These are phyloP conservation scores for Cytospora chrysosperma DNA, from an alignment of 2,329 filamentous ascomycete species.

Conservation along the genomic window DNA sequence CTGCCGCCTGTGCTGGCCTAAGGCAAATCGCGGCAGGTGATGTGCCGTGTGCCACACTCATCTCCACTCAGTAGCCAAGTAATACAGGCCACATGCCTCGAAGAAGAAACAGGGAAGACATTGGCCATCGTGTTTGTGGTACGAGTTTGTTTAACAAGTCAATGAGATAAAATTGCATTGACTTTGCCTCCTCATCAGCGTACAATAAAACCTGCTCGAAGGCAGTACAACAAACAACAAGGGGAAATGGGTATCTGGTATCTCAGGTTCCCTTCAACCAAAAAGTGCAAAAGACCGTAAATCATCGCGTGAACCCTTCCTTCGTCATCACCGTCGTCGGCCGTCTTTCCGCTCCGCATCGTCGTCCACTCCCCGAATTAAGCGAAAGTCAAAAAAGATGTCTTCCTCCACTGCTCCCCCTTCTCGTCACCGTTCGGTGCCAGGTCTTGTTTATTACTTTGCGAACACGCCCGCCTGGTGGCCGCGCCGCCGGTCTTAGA, in stretches of 20 bases:
- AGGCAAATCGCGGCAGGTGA: neutral
- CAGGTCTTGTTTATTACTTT: conserved; percentile 7
- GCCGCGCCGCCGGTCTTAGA: conserved; percentile 12
- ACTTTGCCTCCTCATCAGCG: neutral
- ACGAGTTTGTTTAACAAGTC: too few species aligned
- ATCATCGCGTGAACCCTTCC: conserved; percentile 5
- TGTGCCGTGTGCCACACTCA: neutral
- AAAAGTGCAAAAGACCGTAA: neutral
- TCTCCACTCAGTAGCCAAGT: neutral
- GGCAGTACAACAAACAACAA: conserved; percentile 2
- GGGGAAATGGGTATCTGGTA: conserved; percentile 13
- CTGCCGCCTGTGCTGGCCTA: neutral
- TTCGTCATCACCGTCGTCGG: neutral
- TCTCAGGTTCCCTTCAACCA: conserved; percentile 8
- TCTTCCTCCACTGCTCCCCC: neutral
- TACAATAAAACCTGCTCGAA: neutral
- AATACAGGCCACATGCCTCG: neutral
- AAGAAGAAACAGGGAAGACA: neutral
- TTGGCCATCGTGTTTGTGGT: neutral
- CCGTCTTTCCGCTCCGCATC: neutral
- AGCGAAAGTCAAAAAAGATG: neutral
- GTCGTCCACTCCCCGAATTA: neutral
- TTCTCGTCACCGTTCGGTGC: neutral
- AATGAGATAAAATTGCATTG: neutral
- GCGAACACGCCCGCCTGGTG: conserved; percentile 18